These are phyloP conservation scores for Calophaca sinica DNA, from an alignment of 306 rosid genomes.

Conservation along the genomic window DNA sequence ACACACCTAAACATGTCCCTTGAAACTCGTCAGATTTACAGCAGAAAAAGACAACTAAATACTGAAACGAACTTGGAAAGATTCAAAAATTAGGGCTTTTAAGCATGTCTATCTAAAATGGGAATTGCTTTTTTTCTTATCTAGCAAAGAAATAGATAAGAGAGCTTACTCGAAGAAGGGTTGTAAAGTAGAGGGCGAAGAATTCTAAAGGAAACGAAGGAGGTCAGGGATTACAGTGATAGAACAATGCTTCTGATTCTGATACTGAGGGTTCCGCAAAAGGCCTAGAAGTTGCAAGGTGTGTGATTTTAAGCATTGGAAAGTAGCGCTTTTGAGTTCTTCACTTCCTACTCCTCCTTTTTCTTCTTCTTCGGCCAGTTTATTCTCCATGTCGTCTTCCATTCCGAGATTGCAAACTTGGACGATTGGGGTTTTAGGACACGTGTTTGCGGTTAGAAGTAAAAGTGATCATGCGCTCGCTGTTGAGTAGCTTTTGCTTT, in stretches of 20 bases:
- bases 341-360: slow-evolving; percentile 24
- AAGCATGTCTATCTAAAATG: neutral
- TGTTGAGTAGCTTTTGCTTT: neutral
- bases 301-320: slow-evolving; percentile 62
- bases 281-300: slow-evolving; percentile 82
- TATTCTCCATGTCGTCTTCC: slow-evolving; percentile 50
- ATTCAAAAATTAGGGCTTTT: slow-evolving; percentile 34
- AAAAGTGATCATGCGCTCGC: neutral
- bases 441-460: neutral
- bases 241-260: slow-evolving; percentile 54
- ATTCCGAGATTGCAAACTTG: slow-evolving; percentile 6
- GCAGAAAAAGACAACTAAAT: too few relatives aligned
- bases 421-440: slow-evolving; percentile 7
- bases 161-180: slow-evolving; percentile 80
- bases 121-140: neutral
- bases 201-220: slow-evolving; percentile 62
- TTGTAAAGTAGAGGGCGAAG: slow-evolving; percentile 62
- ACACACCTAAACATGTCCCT: too few relatives aligned
- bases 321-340: slow-evolving; percentile 50
- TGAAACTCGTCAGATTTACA: too few relatives aligned
- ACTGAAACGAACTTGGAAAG: too few relatives aligned
- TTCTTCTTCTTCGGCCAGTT: neutral
- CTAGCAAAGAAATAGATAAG: neutral
- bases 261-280: slow-evolving; percentile 59
- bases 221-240: slow-evolving; percentile 51